Evolutionary conservation across 345 rosid genomes (phyloP), one percentile per base, ranked within the genome.

Genomic region (Passiflora organensis): DNA sequence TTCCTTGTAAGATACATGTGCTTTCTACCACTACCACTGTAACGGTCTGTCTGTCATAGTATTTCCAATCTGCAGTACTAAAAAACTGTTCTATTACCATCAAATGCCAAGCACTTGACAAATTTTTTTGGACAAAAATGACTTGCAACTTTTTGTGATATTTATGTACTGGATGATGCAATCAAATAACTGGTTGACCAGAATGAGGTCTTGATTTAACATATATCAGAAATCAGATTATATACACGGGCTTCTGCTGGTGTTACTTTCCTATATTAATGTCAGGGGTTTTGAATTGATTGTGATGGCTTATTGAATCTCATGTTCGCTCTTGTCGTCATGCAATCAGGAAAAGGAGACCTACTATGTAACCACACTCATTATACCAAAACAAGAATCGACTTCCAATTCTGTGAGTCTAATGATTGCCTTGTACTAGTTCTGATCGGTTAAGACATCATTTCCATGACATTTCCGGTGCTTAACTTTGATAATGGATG

Each of bases 341-440:
- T 62, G 49, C 13, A 56, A 56, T 39, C 79, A 90, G 97, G 95
- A 87, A 67, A 76, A 53, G 14, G 84, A 76, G 21, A 65, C 81
- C 17, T 85, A 83, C 42, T 90, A 83, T 52, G 97, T 82, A 0
- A 90, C 97, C 13, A 87, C 97, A 62, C 75, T 90, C 68, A 90
- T 90, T 46, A 81, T 90, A 72, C 97, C 97, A 36, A 85, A 87
- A 77, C 97, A 90, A 70, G 93, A 83, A 64, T 80, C 97, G 38
- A 83, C 87, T 66, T 78, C 94, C 56, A 81, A 69, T 70, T 83
- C 95, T 17, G 97, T 90, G 67, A 84, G 94, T 73, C n/a, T 14
- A 9, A 17, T 19, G 57, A 28, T 28, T 28, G 3, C 34, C 49
- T 52, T 48, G 58, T 49, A 15, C 51, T 5, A 38, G 18, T 55